Percentiles rank a stretch among this genome's conserved stretches.
Conservation (phyloP, 108 stramenopile genomes). For the Aurantiochytrium sp. region DNA sequence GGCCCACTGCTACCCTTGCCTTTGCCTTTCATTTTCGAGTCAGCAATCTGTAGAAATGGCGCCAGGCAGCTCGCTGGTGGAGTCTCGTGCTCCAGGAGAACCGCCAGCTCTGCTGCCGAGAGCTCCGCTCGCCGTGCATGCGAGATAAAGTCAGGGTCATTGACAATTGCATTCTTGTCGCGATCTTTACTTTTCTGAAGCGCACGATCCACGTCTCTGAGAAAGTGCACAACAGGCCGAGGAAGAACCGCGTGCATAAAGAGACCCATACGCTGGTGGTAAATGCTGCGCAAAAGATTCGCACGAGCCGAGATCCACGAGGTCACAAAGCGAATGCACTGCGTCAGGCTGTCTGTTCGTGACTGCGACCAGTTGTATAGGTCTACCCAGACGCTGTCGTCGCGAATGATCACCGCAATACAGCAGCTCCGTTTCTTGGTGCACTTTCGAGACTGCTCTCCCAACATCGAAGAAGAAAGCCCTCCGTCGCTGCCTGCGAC, state of each 20-base stretch:
- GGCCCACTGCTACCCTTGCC: too few relatives aligned
- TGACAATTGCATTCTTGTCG: not conserved
- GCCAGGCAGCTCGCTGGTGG: too few relatives aligned
- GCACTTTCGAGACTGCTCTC: not conserved
- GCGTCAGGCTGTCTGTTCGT: not conserved
- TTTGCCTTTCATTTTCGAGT: too few relatives aligned
- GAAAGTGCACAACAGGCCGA: not conserved
- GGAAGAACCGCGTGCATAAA: not conserved
- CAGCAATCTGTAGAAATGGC: too few relatives aligned
- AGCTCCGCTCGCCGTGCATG: not conserved
- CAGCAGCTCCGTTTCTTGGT: not conserved
- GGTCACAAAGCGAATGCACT: not conserved
- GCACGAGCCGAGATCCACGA: not conserved
- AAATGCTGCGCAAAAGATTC: not conserved
- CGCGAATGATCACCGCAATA: not conserved
- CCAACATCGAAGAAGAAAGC: not conserved
- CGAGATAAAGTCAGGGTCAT: not conserved
- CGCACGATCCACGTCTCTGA: not conserved
- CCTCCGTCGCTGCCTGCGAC: not conserved
- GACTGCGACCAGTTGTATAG: not conserved
- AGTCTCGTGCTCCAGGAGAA: too few relatives aligned
- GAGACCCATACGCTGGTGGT: conserved; percentile 1
- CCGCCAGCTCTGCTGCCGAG: too few relatives aligned
- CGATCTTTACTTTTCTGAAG: not conserved
- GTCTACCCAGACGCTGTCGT: not conserved